Base-by-base conservation (phyloP, 805 yeast genomes). In the Kregervanrija fluxuum region DNA sequence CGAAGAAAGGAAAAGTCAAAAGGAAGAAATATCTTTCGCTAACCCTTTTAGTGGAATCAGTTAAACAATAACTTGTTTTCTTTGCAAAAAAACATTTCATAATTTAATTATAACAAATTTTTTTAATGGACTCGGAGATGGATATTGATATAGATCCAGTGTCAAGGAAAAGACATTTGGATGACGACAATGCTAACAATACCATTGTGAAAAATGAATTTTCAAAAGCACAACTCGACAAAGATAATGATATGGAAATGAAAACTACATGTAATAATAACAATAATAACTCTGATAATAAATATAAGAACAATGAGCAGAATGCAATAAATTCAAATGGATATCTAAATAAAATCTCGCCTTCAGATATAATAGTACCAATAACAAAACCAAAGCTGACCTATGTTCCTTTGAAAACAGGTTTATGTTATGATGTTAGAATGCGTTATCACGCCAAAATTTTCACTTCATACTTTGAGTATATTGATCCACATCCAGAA, bases 401-500 rank as follows among this genome's bases (percentile, higher is more conserved):
- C 43, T 85, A 85, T 59, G 72, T 76, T 17, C 86, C 85, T 2
- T 66, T 85, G 56, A 91, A 89, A 61, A 91, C 99, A 0, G 99
- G 99, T 0, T 68, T 93, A 8, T 91, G 95, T 47, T 93, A 93
- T 65, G 99, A 93, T 62, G 97, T 89, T 15, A 74, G 98, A 50
- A 93, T 93, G 98, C 74, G 99, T 49, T 93, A 91, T 63, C 99
- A 93, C 62, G 95, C 97, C 35, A 87, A 89, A 60, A 82, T 93
- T 43, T 90, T 85, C 66, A 87, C 96, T 3, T 84, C 93, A 2
- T 87, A 91, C 54, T 85, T 79, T 55, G 96, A 91, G 62, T 91
- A 91, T 64, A 87, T 91, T 42, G 99, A 93, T 60, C 99, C 98
- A 2, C 99, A 93, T 61, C 99, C 99, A 4, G 99, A 93, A 62